Conservation (phyloP, 2,329 filamentous ascomycete genomes). For the Diaporthe vexans region DNA sequence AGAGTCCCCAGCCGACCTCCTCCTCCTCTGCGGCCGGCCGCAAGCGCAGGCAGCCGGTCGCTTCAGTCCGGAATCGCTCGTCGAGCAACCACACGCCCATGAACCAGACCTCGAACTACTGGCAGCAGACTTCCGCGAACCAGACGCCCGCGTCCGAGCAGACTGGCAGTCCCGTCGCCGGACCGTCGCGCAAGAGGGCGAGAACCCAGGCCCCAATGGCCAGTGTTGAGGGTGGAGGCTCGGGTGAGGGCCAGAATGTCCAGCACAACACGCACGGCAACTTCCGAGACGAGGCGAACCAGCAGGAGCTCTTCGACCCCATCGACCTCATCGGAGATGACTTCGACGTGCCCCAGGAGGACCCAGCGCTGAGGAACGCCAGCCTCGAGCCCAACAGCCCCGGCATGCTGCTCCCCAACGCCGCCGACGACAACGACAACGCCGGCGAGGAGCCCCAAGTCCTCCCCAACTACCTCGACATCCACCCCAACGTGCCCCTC, state of each 20-base stretch:
- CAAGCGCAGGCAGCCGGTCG: not conserved
- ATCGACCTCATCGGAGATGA: not conserved
- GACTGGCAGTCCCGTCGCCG: not conserved
- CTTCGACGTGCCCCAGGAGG: not conserved
- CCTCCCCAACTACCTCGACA: not conserved
- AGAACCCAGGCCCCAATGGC: not conserved
- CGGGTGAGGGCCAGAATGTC: not conserved
- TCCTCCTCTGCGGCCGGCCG: not conserved
- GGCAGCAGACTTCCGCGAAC: too few relatives aligned
- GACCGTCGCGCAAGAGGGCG: not conserved
- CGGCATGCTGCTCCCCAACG: not conserved
- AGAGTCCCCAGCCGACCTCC: not conserved
- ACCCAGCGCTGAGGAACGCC: not conserved
- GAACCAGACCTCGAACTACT: too few relatives aligned
- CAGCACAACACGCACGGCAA: too few relatives aligned
- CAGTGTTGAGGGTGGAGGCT: not conserved
- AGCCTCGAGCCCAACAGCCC: not conserved
- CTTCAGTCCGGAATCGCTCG: not conserved
- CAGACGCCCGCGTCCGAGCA: not conserved
- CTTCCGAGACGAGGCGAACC: accelerated
- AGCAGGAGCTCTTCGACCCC: not conserved
- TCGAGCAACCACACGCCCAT: not conserved
- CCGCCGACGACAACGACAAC: too few relatives aligned
- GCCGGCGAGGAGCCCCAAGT: not conserved
- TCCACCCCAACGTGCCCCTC: not conserved